phyloP scores from a whole-genome alignment of 2,329 filamentous ascomycete genomes.

The Ilyonectria sp. region DNA sequence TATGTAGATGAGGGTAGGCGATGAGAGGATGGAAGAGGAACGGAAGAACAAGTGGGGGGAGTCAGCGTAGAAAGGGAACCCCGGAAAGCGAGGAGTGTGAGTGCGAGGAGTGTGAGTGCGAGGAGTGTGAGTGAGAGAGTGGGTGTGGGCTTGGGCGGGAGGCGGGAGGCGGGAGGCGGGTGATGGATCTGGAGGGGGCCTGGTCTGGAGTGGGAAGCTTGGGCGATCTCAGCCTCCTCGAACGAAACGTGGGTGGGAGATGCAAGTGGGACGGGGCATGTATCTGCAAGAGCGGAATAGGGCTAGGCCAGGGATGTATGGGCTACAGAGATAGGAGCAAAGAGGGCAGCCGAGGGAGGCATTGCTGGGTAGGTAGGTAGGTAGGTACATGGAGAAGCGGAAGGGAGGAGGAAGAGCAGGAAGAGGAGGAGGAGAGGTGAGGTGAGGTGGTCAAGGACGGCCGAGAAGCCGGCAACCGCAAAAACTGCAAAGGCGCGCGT shows the following conservation, averaged over 20 bases:
- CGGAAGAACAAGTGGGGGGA: constrained; percentile 44
- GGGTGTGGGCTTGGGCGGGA: constrained; percentile 22
- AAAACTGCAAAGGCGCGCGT: not conserved
- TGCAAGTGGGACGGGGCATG: constrained; percentile 36
- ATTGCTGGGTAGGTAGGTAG: constrained; percentile 43
- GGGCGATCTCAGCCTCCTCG: constrained; percentile 44
- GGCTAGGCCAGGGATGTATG: constrained; percentile 33
- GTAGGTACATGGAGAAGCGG: constrained; percentile 5
- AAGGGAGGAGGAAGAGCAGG: not conserved
- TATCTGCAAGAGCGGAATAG: constrained; percentile 8
- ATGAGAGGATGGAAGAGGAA: constrained; percentile 48
- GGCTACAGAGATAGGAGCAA: constrained; percentile 48
- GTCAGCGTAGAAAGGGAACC: constrained; percentile 46
- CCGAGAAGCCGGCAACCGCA: not conserved
- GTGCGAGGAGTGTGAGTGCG: constrained; percentile 28
- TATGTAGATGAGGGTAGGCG: constrained; percentile 52
- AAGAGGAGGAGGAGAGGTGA: not conserved
- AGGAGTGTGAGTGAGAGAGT: constrained; percentile 27
- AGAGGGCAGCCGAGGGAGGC: constrained; percentile 48
- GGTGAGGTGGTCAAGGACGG: not conserved
- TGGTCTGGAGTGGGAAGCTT: constrained; percentile 36
- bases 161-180: constrained; percentile 18
- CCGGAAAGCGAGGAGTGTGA: constrained; percentile 34
- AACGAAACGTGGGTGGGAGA: constrained; percentile 40
- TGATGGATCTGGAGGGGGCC: constrained; percentile 35